These are phyloP conservation scores for Xerocomellus chrysenteron DNA, from an alignment of 768 basidiomycete species.

Conservation along the genomic window DNA sequence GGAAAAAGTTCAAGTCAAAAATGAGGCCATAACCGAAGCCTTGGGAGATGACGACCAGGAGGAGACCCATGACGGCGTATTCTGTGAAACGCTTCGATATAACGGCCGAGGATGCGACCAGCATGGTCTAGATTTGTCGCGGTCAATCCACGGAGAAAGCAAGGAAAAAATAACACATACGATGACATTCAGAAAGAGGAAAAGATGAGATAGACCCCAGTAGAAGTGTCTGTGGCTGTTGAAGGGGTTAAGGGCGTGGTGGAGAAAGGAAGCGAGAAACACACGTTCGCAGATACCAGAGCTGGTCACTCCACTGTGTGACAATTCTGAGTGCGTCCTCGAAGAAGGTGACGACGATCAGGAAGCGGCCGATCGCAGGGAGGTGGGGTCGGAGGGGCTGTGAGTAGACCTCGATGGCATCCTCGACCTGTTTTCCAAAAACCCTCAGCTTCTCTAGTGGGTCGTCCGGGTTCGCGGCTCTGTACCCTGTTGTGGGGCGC, in stretches of 20 bases:
- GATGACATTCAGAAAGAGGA: slow-evolving; percentile 87
- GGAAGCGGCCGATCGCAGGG: slow-evolving; percentile 91
- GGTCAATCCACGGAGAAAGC: background rate
- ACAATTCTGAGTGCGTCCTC: slow-evolving; percentile 94
- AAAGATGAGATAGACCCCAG: slow-evolving; percentile 92
- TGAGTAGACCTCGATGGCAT: slow-evolving; percentile 87
- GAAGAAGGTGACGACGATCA: slow-evolving; percentile 97
- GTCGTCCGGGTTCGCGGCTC: slow-evolving; percentile 78
- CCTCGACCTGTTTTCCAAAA: slow-evolving; percentile 78
- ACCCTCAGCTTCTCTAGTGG: slow-evolving; percentile 75
- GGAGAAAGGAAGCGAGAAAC: slow-evolving; percentile 30
- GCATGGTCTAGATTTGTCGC: slow-evolving; percentile 68
- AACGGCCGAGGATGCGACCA: slow-evolving; percentile 77
- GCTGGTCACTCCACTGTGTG: slow-evolving; percentile 95
- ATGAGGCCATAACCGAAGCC: slow-evolving; percentile 99
- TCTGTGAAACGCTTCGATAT: slow-evolving; percentile 87
- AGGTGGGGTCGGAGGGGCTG: slow-evolving; percentile 93
- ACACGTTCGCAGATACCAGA: slow-evolving; percentile 96
- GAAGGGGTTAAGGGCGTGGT: slow-evolving; percentile 4
- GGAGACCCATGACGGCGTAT: slow-evolving; percentile 85
- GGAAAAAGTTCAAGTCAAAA: slow-evolving; percentile 99
- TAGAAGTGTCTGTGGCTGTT: slow-evolving; percentile 90
- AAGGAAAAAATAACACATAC: slow-evolving; percentile 48
- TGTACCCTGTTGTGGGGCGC: slow-evolving; percentile 66
- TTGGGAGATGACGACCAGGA: slow-evolving; percentile 90